Percentiles rank a stretch among this genome's conserved stretches.
Conservation (phyloP, 108 stramenopile species). For the Nitzschia inconspicua region DNA sequence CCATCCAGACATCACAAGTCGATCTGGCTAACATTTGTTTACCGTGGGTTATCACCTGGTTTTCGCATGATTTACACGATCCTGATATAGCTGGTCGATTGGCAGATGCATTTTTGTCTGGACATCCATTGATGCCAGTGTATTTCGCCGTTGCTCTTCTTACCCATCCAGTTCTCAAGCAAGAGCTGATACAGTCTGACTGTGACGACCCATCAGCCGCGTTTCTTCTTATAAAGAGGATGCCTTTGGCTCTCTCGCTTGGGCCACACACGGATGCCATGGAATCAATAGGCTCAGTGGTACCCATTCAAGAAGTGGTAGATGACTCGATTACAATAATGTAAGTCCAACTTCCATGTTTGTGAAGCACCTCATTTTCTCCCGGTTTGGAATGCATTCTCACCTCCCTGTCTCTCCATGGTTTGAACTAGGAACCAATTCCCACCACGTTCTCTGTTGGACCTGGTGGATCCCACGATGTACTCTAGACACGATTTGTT, state of each 20-base stretch:
- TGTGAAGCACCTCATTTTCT: too few relatives aligned
- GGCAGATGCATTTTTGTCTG: conserved; percentile 80
- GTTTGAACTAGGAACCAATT: conserved; percentile 14
- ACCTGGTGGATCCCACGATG: conserved; percentile 13
- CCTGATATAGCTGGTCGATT: conserved; percentile 59
- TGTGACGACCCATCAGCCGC: conserved; percentile 19
- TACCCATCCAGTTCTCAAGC: conserved; percentile 24
- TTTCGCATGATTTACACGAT: conserved; percentile 82
- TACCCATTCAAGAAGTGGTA: conserved; percentile 32
- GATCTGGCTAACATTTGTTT: conserved; percentile 28
- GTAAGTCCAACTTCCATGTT: conserved; percentile 26
- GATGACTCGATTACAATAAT: conserved; percentile 35
- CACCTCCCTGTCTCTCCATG: too few relatives aligned
- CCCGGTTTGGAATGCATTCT: too few relatives aligned
- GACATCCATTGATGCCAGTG: conserved; percentile 75
- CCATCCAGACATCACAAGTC: conserved; percentile 10
- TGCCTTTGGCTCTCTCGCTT: conserved; percentile 19
- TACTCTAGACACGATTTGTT: conserved; percentile 3
- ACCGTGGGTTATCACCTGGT: conserved; percentile 90
- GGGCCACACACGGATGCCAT: too few relatives aligned
- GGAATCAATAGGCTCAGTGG: too few relatives aligned
- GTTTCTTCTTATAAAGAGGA: conserved; percentile 19
- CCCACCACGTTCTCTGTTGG: conserved; percentile 38
- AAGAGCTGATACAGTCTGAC: conserved; percentile 19
- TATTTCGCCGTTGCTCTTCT: conserved; percentile 76